These are phyloP conservation scores for Kalanchoe fedtschenkoi DNA, from an alignment of 164 flowering plant species.

Conservation along the genomic window DNA sequence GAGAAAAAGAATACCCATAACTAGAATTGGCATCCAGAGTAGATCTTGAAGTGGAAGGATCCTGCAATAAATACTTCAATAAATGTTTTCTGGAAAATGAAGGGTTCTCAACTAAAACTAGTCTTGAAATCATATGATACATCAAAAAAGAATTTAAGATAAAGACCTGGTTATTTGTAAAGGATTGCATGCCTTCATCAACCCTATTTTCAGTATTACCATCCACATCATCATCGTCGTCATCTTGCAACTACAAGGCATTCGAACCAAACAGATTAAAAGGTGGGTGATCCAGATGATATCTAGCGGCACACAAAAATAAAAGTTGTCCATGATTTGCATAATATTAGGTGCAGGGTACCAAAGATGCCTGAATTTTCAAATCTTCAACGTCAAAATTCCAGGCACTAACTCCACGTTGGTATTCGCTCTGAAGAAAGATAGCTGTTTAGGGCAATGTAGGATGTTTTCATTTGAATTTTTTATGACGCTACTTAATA, in stretches of 20 bases:
- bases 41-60: slow-evolving; percentile 20
- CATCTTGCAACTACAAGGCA: slow-evolving; percentile 61
- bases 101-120: background rate
- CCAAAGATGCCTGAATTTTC: slow-evolving; percentile 89
- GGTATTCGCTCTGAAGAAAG: slow-evolving; percentile 75
- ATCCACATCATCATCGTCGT: slow-evolving; percentile 37
- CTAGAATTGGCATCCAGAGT: slow-evolving; percentile 10
- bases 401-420: slow-evolving; percentile 99
- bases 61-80: slow-evolving; percentile 23
- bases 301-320: too few species aligned
- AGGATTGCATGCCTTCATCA: too few species aligned
- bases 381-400: slow-evolving; percentile 92
- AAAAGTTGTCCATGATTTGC: background rate
- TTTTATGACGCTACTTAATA: background rate
- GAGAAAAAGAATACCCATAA: background rate
- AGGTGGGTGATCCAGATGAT: background rate
- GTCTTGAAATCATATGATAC: background rate
- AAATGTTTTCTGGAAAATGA: background rate
- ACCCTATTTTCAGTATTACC: slow-evolving; percentile 3
- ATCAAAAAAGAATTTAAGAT: background rate
- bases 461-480: background rate
- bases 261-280: background rate
- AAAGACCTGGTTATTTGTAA: slow-evolving; percentile 33
- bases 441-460: background rate
- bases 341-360: slow-evolving; percentile 9